phyloP scores from a whole-genome alignment of 2,329 filamentous ascomycete genomes.

The Fusarium ambrosium region DNA sequence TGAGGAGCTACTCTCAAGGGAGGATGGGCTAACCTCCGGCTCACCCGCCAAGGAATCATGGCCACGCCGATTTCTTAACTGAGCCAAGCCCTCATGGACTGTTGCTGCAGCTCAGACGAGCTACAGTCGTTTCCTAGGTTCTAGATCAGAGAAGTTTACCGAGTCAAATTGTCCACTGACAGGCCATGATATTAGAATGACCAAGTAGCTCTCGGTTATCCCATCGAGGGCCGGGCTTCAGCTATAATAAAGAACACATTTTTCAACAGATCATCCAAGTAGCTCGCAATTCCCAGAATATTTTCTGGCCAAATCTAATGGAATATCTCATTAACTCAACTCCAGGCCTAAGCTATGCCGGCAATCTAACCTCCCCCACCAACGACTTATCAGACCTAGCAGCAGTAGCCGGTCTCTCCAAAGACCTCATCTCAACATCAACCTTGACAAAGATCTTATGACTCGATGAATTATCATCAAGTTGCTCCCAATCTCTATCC shows the following conservation, averaged over 20 bases:
- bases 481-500: slow-evolving; percentile 14
- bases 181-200: background rate
- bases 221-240: too few relatives aligned
- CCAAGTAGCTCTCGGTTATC: background rate
- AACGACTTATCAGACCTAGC: background rate
- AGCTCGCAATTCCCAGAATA: background rate
- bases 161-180: background rate
- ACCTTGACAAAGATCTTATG: slow-evolving; percentile 24
- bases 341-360: background rate
- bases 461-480: slow-evolving; percentile 27
- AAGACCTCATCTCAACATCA: slow-evolving; percentile 30
- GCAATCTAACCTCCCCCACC: background rate
- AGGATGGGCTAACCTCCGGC: too few relatives aligned
- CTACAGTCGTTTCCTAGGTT: background rate
- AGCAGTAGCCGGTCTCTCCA: slow-evolving; percentile 8
- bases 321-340: background rate
- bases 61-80: background rate
- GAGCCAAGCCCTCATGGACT: background rate
- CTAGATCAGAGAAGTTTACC: background rate
- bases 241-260: too few relatives aligned
- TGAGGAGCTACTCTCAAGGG: too few relatives aligned
- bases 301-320: rapidly evolving
- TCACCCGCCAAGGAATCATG: too few relatives aligned
- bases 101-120: background rate
- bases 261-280: background rate